Evolutionary conservation across 768 basidiomycete species (phyloP).

Genomic region (Tulasnella sp.): DNA sequence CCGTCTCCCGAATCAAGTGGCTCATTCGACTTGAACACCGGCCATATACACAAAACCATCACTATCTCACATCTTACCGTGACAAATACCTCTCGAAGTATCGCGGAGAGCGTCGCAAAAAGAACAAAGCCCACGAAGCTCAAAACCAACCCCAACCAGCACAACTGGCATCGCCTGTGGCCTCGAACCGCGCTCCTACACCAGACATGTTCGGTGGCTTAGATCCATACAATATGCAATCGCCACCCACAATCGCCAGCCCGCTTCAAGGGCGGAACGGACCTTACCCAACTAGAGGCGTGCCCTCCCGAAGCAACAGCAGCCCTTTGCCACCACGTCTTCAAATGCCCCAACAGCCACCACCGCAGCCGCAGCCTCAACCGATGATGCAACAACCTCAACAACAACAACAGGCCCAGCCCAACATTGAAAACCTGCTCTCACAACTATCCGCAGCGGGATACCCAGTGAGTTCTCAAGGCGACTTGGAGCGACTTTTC

Average conservation of each 20-base stretch:
- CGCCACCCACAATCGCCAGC: no score
- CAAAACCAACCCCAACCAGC: not conserved
- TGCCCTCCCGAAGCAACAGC: no score
- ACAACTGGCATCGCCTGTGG: not conserved
- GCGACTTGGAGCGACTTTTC: slow-evolving; percentile 29
- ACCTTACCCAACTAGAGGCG: no score
- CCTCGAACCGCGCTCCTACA: no score
- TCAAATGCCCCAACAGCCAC: not conserved
- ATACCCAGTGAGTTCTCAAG: not conserved
- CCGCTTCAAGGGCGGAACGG: no score
- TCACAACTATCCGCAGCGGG: slow-evolving; percentile 11
- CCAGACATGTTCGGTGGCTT: no score
- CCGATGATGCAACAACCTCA: not conserved
- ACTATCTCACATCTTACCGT: slow-evolving; percentile 29
- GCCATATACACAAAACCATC: slow-evolving; percentile 35
- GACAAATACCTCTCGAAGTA: slow-evolving; percentile 33
- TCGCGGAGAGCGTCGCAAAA: slow-evolving; percentile 26
- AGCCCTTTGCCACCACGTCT: no score
- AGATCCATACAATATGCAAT: no score
- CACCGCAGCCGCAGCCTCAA: not conserved
- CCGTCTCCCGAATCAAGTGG: slow-evolving; percentile 26
- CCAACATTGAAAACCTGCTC: slow-evolving; percentile 2
- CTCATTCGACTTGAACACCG: slow-evolving; percentile 32
- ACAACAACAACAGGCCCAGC: not conserved
- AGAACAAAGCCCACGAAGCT: not conserved